Conservation (phyloP, 768 basidiomycete species). For the Candolleomyces eurysporus region DNA sequence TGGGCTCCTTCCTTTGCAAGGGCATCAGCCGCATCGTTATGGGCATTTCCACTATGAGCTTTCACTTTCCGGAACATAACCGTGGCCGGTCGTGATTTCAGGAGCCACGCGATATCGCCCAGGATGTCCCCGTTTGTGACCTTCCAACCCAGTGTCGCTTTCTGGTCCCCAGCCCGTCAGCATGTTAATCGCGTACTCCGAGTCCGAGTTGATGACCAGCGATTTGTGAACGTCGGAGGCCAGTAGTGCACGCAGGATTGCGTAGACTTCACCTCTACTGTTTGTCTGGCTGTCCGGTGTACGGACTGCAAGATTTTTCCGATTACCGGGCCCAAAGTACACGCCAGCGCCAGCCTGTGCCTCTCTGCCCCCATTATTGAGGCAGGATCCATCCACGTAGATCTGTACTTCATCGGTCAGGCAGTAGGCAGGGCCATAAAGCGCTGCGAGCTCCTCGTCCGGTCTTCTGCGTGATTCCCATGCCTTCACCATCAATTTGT, state of each 20-base stretch:
- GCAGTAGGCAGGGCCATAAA: background rate
- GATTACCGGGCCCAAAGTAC: background rate
- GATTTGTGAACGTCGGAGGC: background rate
- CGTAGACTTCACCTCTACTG: constrained; percentile 15
- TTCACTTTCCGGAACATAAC: constrained; percentile 2
- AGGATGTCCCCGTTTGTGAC: constrained; percentile 15
- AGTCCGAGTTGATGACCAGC: constrained; percentile 11
- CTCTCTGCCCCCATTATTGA: background rate
- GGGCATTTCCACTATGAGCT: background rate
- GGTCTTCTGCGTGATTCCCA: background rate
- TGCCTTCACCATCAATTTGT: background rate
- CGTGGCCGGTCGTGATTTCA: background rate
- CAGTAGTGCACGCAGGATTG: constrained; percentile 9
- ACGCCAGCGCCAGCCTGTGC: background rate
- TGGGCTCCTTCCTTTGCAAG: background rate
- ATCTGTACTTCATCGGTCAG: background rate
- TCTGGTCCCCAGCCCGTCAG: constrained; percentile 2
- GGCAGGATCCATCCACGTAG: background rate
- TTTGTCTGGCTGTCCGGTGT: constrained; percentile 10
- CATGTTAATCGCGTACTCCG: constrained; percentile 13
- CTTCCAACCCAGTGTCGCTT: constrained; percentile 12
- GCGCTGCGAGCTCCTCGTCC: background rate
- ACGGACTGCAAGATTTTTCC: background rate
- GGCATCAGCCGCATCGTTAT: background rate
- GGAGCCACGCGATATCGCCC: constrained; percentile 6